Evolutionary conservation across 768 basidiomycete species (phyloP), one percentile per base, ranked within the genome.

Genomic region (Lyophyllum shimeji): DNA sequence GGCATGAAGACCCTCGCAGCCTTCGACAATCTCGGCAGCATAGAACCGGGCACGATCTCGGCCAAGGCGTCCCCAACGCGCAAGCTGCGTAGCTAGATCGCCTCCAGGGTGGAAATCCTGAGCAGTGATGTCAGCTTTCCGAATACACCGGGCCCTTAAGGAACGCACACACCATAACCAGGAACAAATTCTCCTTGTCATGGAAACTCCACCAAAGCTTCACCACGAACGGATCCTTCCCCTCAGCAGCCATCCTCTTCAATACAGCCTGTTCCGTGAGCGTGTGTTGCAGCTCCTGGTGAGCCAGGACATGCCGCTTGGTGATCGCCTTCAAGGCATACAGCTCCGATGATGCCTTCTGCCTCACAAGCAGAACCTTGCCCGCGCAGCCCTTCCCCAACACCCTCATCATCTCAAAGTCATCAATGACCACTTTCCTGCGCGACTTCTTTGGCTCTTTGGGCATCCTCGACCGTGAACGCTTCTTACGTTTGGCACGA

Each of bases 291-390:
- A 99, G 77, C 73, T 99, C 97, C 70, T 96, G 94, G 66, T 98
- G 94, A 1, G 95, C 93, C 50, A 98, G 78, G 21, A 99, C 97
- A 70, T 96, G 94, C 52, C 94, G 84, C 76, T 98, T 99, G 60
- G 94, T 95, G 73, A 99, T 97, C 5, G 95, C 95, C 74, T 99
- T 99, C 75, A 98, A 82, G 33, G 96, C 96, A 68, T 90, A 95
- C 47, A 97, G 72, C 52, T 86, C 84, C 45, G 80, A 61, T 24
- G 86, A 84, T 20, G 74, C 73, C 74, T 89, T 90, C 65, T 96
- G 86, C 63, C 85, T 83, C 46, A 98, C 96, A 52, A 98, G 83
- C 39, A 98, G 74, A 17, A 98, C 96, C 71, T 98, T 97, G 46
- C 96, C 97, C 3, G 97, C 96, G 66, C 95, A 98, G 1, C 97